These are phyloP conservation scores for Zoysia japonica DNA, from an alignment of 176 grass and related monocot genomes.

Conservation along the genomic window DNA sequence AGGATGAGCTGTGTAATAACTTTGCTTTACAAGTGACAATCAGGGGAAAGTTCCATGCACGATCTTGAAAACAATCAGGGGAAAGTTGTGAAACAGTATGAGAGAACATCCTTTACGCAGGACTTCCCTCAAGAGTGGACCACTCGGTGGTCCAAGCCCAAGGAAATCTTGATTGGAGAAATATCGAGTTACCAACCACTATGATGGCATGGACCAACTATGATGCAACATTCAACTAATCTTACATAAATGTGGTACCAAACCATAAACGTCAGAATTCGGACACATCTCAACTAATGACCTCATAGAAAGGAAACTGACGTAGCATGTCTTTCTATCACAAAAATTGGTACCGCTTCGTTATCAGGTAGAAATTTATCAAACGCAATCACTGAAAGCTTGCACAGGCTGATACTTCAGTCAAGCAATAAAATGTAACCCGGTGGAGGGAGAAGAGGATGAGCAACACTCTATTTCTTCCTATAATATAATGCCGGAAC, in stretches of 20 bases:
- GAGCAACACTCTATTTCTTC: no score
- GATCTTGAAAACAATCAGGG: background rate
- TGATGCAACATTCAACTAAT: slow-evolving; percentile 25
- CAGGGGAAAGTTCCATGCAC: background rate
- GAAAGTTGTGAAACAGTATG: background rate
- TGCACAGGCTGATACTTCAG: background rate
- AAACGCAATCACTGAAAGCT: background rate
- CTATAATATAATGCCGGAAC: no score
- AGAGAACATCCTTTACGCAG: slow-evolving; percentile 7
- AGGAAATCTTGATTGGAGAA: background rate
- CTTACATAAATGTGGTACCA: background rate
- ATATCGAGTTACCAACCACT: slow-evolving; percentile 16
- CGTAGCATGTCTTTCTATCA: background rate
- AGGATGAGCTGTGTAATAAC: background rate
- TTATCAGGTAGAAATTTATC: background rate
- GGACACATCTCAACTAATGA: background rate
- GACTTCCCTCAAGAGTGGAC: slow-evolving; percentile 22
- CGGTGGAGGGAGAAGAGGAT: no score
- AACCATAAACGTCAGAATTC: slow-evolving; percentile 4
- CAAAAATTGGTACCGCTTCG: background rate
- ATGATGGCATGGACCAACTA: background rate
- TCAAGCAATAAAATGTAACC: no score
- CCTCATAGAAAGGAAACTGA: background rate
- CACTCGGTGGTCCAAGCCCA: background rate
- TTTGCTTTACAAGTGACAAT: background rate